phyloP scores from a whole-genome alignment of 2,329 filamentous ascomycete species.

The Calonectria hongkongensis region DNA sequence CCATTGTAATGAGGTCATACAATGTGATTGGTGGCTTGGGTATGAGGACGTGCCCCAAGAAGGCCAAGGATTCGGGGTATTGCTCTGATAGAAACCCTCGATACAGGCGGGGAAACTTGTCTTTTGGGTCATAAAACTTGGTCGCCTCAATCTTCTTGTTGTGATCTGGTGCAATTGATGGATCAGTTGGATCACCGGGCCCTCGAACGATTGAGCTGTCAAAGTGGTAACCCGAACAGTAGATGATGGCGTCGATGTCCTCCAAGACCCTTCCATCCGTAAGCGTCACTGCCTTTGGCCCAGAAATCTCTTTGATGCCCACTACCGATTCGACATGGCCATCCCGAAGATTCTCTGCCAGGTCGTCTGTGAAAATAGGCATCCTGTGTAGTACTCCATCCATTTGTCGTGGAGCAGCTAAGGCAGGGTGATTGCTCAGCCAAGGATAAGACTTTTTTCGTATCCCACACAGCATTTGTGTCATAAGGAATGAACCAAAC shows the following conservation, averaged over 20 bases:
- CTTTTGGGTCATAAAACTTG: constrained; percentile 46
- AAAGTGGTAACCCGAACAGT: constrained; percentile 58
- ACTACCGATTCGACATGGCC: constrained; percentile 53
- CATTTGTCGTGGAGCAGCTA: constrained; percentile 40
- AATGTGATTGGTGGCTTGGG: constrained; percentile 54
- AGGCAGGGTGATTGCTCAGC: constrained; percentile 42
- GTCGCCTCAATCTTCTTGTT: constrained; percentile 50
- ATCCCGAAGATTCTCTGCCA: constrained; percentile 54
- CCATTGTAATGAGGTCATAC: constrained; percentile 58
- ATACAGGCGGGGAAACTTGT: constrained; percentile 56
- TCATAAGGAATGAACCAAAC: constrained; percentile 43
- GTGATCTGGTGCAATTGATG: constrained; percentile 52
- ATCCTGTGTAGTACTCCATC: constrained; percentile 51
- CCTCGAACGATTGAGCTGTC: constrained; percentile 56
- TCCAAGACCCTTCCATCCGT: constrained; percentile 57
- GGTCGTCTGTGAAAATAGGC: constrained; percentile 55
- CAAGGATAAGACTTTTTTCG: constrained; percentile 50
- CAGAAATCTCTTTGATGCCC: constrained; percentile 55
- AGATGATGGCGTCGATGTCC: constrained; percentile 59
- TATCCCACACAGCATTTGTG: constrained; percentile 41
- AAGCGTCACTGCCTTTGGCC: constrained; percentile 54
- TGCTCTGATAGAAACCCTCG: constrained; percentile 58
- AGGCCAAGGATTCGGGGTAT: constrained; percentile 57
- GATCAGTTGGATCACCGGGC: constrained; percentile 53
- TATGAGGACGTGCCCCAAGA: constrained; percentile 54